Base-by-base conservation (phyloP, 1,284 basidiomycete species). In the Fomes fomentarius region DNA sequence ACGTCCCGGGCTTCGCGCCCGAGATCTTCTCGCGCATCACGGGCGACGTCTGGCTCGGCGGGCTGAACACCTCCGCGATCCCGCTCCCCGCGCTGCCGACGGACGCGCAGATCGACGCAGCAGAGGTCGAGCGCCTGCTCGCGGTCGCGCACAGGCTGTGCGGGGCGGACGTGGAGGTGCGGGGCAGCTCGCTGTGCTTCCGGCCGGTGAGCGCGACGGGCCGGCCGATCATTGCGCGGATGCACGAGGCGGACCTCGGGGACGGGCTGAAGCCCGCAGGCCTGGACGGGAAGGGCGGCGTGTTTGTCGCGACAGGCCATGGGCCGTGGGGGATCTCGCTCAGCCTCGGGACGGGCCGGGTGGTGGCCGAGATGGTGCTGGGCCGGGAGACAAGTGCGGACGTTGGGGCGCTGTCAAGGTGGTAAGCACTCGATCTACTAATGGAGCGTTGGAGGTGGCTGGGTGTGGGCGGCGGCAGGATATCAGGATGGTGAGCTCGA, bases 261-360 rank as follows among this genome's bases (percentile, higher is more conserved):
- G 66, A 65, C 54, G 64, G 64, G 30, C 57, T 59, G 49, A 54
- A 58, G 64, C 64, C 56, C 1, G 35, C 33, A 1, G 56, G 59
- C 22, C 43, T 41, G 51, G 52, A 57, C 17, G 56, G 60, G 46
- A 44, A 56, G 38, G 61, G 58, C 2, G 60, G 66, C 8, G 67
- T 71, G 50, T 74, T 63, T 55, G 63, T 73, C 37, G 67, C 69
- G 37, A 65, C 68, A 2, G 73, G 72, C 15, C 74, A 74, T 59
- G 73, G 71, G 24, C 69, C 71, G 34, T 75, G 74, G 73, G 71
- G 73, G 34, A 74, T 74, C 48, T 65, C 65, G 28, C 50, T 74
- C 50, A 69, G 71, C 54, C 60, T 73, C 14, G 74, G 72, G 39
- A 72, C 68, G 33, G 72, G 73, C 19, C 54, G 59, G 15, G 70